A percentile compares a stretch with the other conserved stretches of the same genome.
These are phyloP conservation scores for Solanum stenotomum DNA, from an alignment of 257 asterid genomes.

Conservation along the genomic window DNA sequence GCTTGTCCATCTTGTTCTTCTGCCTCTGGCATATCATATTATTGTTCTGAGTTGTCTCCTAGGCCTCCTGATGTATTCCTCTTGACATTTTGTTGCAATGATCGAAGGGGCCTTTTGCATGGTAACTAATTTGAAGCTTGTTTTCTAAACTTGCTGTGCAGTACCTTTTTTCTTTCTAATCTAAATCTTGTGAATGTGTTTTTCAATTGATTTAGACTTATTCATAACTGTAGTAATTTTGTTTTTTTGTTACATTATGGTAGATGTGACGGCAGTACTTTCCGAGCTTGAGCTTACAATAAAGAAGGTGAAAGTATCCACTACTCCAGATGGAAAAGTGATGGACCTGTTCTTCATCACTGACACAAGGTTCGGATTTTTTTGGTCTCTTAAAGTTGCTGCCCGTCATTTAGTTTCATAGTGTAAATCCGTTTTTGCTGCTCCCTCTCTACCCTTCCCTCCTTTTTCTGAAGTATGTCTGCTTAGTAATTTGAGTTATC, in stretches of 20 bases:
- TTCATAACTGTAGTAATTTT: neutral
- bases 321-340: constrained; percentile 88
- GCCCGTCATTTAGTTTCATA: neutral
- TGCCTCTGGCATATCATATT: constrained; percentile 54
- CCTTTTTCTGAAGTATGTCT: neutral
- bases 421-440: neutral
- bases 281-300: constrained; percentile 72
- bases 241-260: constrained; percentile 4
- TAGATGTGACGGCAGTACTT: constrained; percentile 72
- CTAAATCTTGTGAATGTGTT: neutral
- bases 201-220: neutral
- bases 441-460: neutral
- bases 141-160: neutral
- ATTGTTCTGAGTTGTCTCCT: constrained; percentile 37
- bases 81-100: constrained; percentile 55
- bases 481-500: neutral
- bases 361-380: constrained; percentile 47
- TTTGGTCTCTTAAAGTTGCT: neutral
- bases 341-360: constrained; percentile 84
- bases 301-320: constrained; percentile 75
- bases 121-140: constrained; percentile 30
- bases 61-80: constrained; percentile 83
- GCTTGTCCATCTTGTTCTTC: constrained; percentile 70
- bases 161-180: neutral
- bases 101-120: constrained; percentile 71